Conservation (phyloP, 495 filamentous ascomycete species). For the Xylaria venustula region DNA sequence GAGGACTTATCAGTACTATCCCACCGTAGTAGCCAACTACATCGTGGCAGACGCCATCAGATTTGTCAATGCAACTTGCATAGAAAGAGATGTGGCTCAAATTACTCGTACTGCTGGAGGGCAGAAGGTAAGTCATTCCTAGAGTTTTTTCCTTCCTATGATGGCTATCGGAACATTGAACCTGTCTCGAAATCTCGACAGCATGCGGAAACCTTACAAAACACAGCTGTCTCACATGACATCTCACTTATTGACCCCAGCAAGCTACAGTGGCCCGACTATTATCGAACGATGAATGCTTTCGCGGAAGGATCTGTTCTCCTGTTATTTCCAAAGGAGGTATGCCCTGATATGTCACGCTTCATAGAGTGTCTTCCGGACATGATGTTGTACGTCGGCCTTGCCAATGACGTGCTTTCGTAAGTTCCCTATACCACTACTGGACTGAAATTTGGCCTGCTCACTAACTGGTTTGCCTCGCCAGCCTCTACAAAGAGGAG, state of each 20-base stretch:
- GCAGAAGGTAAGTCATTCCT: no score
- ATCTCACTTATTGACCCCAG: no score
- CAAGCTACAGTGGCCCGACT: background rate
- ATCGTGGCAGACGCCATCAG: background rate
- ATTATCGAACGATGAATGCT: background rate
- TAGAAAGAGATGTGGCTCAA: background rate
- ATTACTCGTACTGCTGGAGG: background rate
- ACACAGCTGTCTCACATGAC: no score
- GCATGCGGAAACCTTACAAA: no score
- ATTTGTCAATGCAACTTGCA: background rate
- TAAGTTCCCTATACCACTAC: background rate
- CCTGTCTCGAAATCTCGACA: no score
- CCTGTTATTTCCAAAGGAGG: background rate
- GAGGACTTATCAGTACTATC: background rate
- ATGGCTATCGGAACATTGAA: no score
- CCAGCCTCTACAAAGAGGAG: background rate
- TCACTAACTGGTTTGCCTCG: background rate
- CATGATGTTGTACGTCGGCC: background rate
- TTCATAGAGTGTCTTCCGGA: background rate
- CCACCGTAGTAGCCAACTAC: background rate
- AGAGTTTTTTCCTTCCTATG: no score
- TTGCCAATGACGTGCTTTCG: background rate
- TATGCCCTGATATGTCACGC: background rate
- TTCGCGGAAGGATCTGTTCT: background rate
- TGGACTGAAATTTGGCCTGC: no score